These are phyloP conservation scores for Aegilops umbellulata DNA, from an alignment of 176 grass and related monocot species.

Conservation along the genomic window DNA sequence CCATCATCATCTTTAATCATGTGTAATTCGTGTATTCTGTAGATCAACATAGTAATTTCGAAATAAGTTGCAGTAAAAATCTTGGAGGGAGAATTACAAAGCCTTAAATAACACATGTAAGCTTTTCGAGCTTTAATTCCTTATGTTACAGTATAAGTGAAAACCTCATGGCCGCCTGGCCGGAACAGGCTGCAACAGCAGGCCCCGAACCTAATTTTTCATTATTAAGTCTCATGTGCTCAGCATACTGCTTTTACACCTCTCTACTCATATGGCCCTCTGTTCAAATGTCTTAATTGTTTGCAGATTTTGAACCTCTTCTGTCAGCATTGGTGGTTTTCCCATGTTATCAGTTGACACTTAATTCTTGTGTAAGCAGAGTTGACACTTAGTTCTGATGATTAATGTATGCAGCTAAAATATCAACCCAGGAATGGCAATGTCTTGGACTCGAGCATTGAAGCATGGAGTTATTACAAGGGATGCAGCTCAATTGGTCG, in stretches of 20 bases:
- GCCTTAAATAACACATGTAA: background rate
- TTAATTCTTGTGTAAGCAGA: too few relatives aligned
- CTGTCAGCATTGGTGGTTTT: background rate
- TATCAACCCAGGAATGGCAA: conserved; percentile 42
- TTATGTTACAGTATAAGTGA: background rate
- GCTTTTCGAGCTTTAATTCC: background rate
- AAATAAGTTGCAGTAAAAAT: background rate
- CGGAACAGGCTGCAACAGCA: background rate
- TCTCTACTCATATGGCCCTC: background rate
- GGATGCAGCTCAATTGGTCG: conserved; percentile 34
- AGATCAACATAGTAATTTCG: too few relatives aligned
- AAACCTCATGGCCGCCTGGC: background rate
- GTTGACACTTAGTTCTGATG: background rate
- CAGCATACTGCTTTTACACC: background rate
- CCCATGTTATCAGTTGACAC: background rate
- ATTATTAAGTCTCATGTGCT: background rate
- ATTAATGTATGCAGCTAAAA: conserved; percentile 27
- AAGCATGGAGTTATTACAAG: conserved; percentile 20
- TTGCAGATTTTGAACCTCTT: background rate
- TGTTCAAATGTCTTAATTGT: background rate
- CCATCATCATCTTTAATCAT: background rate
- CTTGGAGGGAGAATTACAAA: background rate
- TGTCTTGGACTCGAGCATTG: conserved; percentile 45
- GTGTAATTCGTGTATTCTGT: background rate
- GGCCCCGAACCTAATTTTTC: background rate